A percentile compares a stretch with the other conserved stretches of the same genome.
These are phyloP conservation scores for Aspergillus sp. DNA, from an alignment of 2,329 filamentous ascomycete species.

Conservation along the genomic window DNA sequence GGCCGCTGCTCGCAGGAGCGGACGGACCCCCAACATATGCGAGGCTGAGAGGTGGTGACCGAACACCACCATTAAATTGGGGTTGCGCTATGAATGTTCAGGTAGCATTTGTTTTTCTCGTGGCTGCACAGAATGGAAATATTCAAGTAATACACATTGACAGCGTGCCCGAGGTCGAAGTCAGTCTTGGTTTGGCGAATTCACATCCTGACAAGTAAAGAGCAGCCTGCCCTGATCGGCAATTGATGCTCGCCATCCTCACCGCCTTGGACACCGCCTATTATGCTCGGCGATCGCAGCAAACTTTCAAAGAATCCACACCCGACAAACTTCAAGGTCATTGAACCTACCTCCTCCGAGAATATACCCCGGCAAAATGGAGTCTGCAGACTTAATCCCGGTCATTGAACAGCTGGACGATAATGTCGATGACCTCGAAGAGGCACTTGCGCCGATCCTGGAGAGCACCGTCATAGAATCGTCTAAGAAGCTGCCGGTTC, in stretches of 20 bases:
- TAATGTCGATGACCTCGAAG: constrained; percentile 76
- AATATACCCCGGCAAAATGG: constrained; percentile 42
- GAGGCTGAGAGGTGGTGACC: constrained; percentile 33
- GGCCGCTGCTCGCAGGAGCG: constrained; percentile 31
- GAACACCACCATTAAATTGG: neutral
- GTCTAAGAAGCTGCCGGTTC: constrained; percentile 77
- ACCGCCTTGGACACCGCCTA: constrained; percentile 25
- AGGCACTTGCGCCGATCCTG: constrained; percentile 72
- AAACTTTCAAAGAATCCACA: neutral
- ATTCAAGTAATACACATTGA: neutral
- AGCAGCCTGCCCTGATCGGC: neutral
- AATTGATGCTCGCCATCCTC: neutral
- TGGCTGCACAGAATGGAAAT: neutral
- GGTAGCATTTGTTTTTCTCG: neutral
- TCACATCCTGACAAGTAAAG: neutral
- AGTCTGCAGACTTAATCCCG: constrained; percentile 60
- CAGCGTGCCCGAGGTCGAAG: neutral
- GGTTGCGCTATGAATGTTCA: neutral
- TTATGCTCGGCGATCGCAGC: neutral
- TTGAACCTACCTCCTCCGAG: neutral
- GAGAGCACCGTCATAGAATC: constrained; percentile 63
- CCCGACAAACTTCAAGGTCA: neutral
- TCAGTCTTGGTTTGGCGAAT: neutral
- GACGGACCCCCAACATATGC: constrained; percentile 32
- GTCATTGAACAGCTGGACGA: constrained; percentile 73